Evolutionary conservation across 2,329 filamentous ascomycete species (phyloP).

Genomic region (Arthrocladium fulminans): DNA sequence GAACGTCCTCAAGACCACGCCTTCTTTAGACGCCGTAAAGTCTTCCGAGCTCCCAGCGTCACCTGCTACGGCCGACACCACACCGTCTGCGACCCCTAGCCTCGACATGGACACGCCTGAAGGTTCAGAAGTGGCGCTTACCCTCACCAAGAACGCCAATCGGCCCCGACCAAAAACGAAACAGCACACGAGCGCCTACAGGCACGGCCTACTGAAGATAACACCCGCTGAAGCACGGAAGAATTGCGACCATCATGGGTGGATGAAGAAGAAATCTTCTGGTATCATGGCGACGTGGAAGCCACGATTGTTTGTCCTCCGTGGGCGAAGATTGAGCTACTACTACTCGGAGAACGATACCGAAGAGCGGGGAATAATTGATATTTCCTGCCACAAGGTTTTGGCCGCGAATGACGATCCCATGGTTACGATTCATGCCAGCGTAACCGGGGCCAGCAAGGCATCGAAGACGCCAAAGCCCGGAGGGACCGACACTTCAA

Average conservation of each 20-base stretch:
- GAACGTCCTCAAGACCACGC: constrained; percentile 34
- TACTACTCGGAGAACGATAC: constrained; percentile 91
- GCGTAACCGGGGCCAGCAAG: constrained; percentile 74
- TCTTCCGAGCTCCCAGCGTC: constrained; percentile 44
- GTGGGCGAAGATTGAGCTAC: constrained; percentile 83
- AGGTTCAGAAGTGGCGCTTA: constrained; percentile 38
- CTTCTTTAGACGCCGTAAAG: constrained; percentile 36
- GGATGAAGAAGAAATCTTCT: constrained; percentile 99
- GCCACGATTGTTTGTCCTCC: constrained; percentile 86
- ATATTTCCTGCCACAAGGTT: constrained; percentile 96
- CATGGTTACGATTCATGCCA: constrained; percentile 82
- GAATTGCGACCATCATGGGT: constrained; percentile 85
- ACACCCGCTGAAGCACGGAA: constrained; percentile 73
- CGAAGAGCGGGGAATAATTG: constrained; percentile 89
- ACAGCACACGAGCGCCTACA: constrained; percentile 91
- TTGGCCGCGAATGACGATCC: constrained; percentile 86
- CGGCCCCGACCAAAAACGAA: constrained; percentile 59
- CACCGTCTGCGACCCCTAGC: constrained; percentile 55
- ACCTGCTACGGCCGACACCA: constrained; percentile 67
- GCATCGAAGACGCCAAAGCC: constrained; percentile 35
- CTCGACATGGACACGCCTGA: constrained; percentile 72
- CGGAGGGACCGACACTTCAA: constrained; percentile 9
- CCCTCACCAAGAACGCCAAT: constrained; percentile 42
- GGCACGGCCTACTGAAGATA: constrained; percentile 72
- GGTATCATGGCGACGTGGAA: constrained; percentile 98